Base-by-base conservation (phyloP, 805 yeast species). In the Candida khao-thaluensis region DNA sequence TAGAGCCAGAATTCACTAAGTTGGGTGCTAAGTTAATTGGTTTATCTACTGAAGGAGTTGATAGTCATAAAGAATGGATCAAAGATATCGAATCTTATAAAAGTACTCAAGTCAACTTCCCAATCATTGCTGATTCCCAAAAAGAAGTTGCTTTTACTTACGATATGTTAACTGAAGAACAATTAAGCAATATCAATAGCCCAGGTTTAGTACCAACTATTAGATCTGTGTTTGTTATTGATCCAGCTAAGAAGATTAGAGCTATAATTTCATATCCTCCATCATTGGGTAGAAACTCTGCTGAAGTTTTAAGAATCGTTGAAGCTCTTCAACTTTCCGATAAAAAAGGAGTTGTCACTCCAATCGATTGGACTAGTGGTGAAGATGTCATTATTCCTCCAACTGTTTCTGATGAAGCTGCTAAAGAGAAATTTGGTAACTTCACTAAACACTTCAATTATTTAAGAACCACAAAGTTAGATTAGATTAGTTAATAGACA, bases 371-470 rank as follows among this genome's bases (percentile, higher is more conserved):
- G 89, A 74, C 76, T 47, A 78, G 76, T 29, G 88, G 87, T 45
- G 79, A 81, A 45, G 87, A 82, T 60, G 87, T 82, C 32, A 81
- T 82, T 49, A 79, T 82, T 44, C 85, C 82, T 38, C 86, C 87
- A 37, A 66, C 76, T 25, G 79, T 81, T 22, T 65, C 77, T 12
- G 76, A 81, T 52, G 78, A 71, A 23, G 79, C 71, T 48, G 87
- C 86, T 28, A 71, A 71, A 26, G 77, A 77, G 53, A 85, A 86
- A 68, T 89, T 85, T 66, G 95, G 95, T 50, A 80, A 81, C 43
- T 87, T 87, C 73, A 79, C 76, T 57, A 84, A 80, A 59, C 81
- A 88, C 63, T 88, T 86, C 76, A 95, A 96, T 47, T 89, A 89
- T 79, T 76, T 89, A 66, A 84, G 96, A 70, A 68, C 69, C 59